A percentile compares a stretch with the other conserved stretches of the same genome.
These are phyloP conservation scores for Globisporangium irregulare DNA, from an alignment of 352 stramenopile species.

Conservation along the genomic window DNA sequence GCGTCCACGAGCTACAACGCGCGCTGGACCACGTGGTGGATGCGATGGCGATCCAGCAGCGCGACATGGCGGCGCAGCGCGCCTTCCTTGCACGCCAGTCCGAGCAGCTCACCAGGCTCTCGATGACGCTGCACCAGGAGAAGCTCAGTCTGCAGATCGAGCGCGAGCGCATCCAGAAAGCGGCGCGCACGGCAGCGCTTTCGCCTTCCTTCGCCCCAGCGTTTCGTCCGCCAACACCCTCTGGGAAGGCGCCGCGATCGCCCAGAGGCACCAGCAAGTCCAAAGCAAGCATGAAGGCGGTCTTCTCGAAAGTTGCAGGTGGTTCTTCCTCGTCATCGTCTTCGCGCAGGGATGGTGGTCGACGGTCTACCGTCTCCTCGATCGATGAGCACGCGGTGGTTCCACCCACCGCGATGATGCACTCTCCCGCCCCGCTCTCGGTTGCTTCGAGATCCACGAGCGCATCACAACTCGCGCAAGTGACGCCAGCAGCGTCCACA, in stretches of 20 bases:
- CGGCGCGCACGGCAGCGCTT: not conserved
- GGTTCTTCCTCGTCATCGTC: not conserved
- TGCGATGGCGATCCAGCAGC: slow-evolving; percentile 40
- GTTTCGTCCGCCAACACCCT: slow-evolving; percentile 8
- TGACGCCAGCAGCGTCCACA: not conserved
- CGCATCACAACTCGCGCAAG: not conserved
- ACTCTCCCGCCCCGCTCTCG: not conserved
- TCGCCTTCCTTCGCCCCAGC: not conserved
- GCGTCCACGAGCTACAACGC: slow-evolving; percentile 31
- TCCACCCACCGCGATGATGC: too few species aligned
- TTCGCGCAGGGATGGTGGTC: not conserved
- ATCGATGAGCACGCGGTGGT: not conserved
- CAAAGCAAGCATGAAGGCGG: slow-evolving; percentile 1
- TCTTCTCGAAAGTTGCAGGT: slow-evolving; percentile 8
- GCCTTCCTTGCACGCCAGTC: slow-evolving; percentile 30
- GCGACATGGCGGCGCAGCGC: slow-evolving; percentile 32
- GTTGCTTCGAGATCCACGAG: not conserved
- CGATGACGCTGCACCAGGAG: slow-evolving; percentile 32
- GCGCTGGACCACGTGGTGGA: slow-evolving; percentile 40
- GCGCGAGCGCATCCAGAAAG: slow-evolving; percentile 20
- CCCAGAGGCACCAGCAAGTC: slow-evolving; percentile 1
- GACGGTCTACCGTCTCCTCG: not conserved
- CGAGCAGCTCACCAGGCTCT: slow-evolving; percentile 33
- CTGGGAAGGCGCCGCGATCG: not conserved
- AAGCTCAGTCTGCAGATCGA: slow-evolving; percentile 32